Evolutionary conservation across 1,139 yeast genomes (phyloP), one percentile per base, ranked within the genome.

Genomic region (Yamadazyma aaseri): DNA sequence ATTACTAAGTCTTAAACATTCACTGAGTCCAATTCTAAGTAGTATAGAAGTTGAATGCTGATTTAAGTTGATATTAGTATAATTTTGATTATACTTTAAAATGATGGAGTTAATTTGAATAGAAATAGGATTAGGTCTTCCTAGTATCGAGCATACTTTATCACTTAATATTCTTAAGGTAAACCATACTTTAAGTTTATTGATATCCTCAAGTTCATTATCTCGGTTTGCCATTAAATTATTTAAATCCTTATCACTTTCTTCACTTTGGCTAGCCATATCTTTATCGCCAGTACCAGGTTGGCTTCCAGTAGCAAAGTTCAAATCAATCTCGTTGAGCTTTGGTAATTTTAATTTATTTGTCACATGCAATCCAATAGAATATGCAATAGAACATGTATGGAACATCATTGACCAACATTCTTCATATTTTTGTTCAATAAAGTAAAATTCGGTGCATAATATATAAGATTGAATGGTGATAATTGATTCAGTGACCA

Each of bases 51-150:
- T 60, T 27, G 47, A 50, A 17, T 53, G 50, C 27, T 53, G 54
- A 18, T 52, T 51, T 12, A 58, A 39, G 26, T 57, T 53, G 22
- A 51, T 40, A 11, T 48, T 46, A n/a, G 51, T 34, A 17, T 41
- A 46, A 11, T 49, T 44, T 13, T 45, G 46, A 26, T 45, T 41
- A 27, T 58, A 47, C 38, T 53, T 54, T 32, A 63, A 45, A 2
- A 65, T 60, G 10, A 54, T 47, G 20, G 67, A 67, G 42, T 69
- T 70, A 25, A 73, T 68, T 41, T 73, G 70, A 35, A 74, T 65
- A 9, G 76, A 69, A 5, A 75, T 73, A 1, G 81, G 81, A 42
- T 73, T 74, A 8, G 81, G 80, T 41, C 81, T 56, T 3, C 80
- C 80, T 24, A 75, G 55, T 5, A 73, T 69, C 0, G 78, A 70